These are phyloP conservation scores for Nicotiana attenuata DNA, from an alignment of 257 asterid genomes.

Conservation along the genomic window DNA sequence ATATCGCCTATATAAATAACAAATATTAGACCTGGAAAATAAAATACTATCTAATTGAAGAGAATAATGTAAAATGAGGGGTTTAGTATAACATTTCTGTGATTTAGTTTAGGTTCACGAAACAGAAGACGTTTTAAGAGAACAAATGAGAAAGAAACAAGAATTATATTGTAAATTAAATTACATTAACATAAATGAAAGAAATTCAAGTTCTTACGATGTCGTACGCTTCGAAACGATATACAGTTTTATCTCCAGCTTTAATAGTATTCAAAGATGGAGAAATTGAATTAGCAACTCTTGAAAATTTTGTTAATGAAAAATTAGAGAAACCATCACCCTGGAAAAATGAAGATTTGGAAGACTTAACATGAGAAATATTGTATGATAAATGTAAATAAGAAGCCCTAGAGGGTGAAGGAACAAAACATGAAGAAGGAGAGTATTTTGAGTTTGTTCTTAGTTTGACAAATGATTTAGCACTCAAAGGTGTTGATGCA, in stretches of 20 bases:
- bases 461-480: background rate
- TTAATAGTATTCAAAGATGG: background rate
- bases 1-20: too few relatives aligned
- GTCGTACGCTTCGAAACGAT: background rate
- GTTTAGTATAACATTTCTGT: too few relatives aligned
- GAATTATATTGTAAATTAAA: background rate
- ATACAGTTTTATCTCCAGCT: background rate
- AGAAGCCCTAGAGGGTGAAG: background rate
- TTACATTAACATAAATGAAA: background rate
- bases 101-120: too few relatives aligned
- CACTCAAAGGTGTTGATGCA: background rate
- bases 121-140: background rate
- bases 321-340: background rate
- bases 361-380: background rate
- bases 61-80: too few relatives aligned
- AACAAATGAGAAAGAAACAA: background rate
- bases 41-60: too few relatives aligned
- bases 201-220: background rate
- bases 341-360: background rate
- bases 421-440: background rate
- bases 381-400: background rate
- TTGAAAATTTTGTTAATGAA: background rate
- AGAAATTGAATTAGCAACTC: background rate
- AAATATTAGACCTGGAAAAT: too few relatives aligned
- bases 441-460: background rate